Evolutionary conservation across 257 asterid species (phyloP).

Genomic region (Lantana camara): DNA sequence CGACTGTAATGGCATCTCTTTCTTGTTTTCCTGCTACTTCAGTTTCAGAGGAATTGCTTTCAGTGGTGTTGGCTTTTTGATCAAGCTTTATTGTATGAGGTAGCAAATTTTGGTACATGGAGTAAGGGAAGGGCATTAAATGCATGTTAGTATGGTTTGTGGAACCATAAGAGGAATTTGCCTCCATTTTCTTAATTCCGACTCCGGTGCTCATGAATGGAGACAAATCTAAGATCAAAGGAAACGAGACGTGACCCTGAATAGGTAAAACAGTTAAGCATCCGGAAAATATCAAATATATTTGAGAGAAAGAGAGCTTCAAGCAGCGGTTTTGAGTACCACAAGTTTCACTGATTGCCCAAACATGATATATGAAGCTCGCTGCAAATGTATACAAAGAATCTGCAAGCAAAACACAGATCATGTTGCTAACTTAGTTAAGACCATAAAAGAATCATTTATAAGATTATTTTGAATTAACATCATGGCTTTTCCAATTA

Average conservation of each 20-base stretch:
- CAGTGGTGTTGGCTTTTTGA: slow-evolving; percentile 27
- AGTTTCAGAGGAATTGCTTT: slow-evolving; percentile 26
- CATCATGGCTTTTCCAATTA: no score
- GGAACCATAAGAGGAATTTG: no score
- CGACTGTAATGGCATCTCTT: no score
- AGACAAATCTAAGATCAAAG: slow-evolving; percentile 62
- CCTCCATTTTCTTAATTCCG: no score
- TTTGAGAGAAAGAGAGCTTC: not conserved
- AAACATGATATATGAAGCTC: slow-evolving; percentile 72
- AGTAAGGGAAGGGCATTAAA: slow-evolving; percentile 26
- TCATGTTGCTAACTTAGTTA: no score
- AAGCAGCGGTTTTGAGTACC: no score
- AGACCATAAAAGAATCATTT: no score
- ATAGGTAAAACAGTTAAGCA: not conserved
- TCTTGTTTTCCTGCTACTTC: slow-evolving; percentile 24
- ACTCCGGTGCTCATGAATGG: slow-evolving; percentile 51
- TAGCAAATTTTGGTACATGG: slow-evolving; percentile 38
- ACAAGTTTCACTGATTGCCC: slow-evolving; percentile 76
- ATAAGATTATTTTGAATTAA: no score
- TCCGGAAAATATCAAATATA: no score
- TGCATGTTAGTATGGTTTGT: slow-evolving; percentile 23
- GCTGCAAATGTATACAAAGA: slow-evolving; percentile 89
- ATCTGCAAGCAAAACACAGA: slow-evolving; percentile 56
- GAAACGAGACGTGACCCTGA: slow-evolving; percentile 84
- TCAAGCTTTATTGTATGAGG: slow-evolving; percentile 28